Conservation (phyloP, 176 grass and related monocot genomes). For the Tuctoria greenei region DNA sequence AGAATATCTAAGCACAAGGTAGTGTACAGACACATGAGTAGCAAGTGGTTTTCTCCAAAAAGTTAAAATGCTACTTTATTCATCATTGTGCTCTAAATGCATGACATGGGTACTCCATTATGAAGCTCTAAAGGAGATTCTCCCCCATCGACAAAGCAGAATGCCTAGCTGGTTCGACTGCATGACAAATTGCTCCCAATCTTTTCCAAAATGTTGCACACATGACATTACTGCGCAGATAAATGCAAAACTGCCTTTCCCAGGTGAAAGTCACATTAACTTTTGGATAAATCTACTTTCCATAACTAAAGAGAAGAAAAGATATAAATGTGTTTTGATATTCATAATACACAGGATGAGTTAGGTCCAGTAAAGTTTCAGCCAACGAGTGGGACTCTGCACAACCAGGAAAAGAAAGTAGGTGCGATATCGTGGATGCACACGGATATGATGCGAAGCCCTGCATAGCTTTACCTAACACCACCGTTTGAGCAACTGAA, state of each 20-base stretch:
- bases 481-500: constrained; percentile 51
- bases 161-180: constrained; percentile 44
- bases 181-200: constrained; percentile 39
- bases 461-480: constrained; percentile 58
- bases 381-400: constrained; percentile 20
- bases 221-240: constrained; percentile 43
- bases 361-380: constrained; percentile 60
- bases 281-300: constrained; percentile 44
- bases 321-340: constrained; percentile 35
- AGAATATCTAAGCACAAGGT: constrained; percentile 28
- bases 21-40: constrained; percentile 18
- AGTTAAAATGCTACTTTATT: constrained; percentile 30
- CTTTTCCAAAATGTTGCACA: constrained; percentile 33
- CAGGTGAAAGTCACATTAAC: constrained; percentile 35
- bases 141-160: constrained; percentile 26
- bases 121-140: constrained; percentile 37
- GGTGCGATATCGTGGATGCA: constrained; percentile 50
- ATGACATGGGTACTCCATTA: constrained; percentile 42
- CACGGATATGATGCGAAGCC: constrained; percentile 49
- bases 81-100: constrained; percentile 17
- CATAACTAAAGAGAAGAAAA: constrained; percentile 31
- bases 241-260: constrained; percentile 26
- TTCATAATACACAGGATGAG: constrained; percentile 33
- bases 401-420: constrained; percentile 32
- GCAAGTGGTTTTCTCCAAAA: constrained; percentile 12